phyloP scores from a whole-genome alignment of 495 filamentous ascomycete species.

The Podospora appendiculata region DNA sequence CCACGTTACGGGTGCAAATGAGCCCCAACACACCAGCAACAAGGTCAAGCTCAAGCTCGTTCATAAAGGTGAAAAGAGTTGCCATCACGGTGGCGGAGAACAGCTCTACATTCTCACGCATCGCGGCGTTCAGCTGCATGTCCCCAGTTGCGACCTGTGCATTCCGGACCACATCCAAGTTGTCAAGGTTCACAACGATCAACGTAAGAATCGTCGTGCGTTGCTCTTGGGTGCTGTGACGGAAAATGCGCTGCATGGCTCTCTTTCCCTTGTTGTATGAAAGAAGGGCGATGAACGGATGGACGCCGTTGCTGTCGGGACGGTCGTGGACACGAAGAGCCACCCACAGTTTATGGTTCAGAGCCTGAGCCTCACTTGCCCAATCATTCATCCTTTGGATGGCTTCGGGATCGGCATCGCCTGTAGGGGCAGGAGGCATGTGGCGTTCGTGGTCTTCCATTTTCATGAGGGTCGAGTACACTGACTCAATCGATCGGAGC shows the following conservation, averaged over 20 bases:
- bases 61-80: slow-evolving; percentile 76
- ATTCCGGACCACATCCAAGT: slow-evolving; percentile 76
- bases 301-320: slow-evolving; percentile 64
- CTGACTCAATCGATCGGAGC: slow-evolving; percentile 73
- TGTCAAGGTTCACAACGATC: slow-evolving; percentile 89
- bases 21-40: slow-evolving; percentile 83
- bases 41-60: slow-evolving; percentile 82
- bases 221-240: slow-evolving; percentile 84
- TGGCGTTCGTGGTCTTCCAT: slow-evolving; percentile 92
- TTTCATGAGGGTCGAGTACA: slow-evolving; percentile 81
- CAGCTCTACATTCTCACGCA: slow-evolving; percentile 85
- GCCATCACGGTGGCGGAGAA: slow-evolving; percentile 85
- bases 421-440: slow-evolving; percentile 60
- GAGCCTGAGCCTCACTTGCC: slow-evolving; percentile 55
- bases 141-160: slow-evolving; percentile 64
- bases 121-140: slow-evolving; percentile 56
- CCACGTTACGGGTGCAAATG: slow-evolving; percentile 74
- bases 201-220: slow-evolving; percentile 90
- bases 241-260: slow-evolving; percentile 87
- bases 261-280: slow-evolving; percentile 96
- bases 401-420: slow-evolving; percentile 52
- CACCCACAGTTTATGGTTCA: slow-evolving; percentile 79
- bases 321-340: slow-evolving; percentile 86
- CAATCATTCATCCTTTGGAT: slow-evolving; percentile 65
- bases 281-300: slow-evolving; percentile 95